Evolutionary conservation across 177 flowering plant genomes (phyloP).

Genomic region (Vitis hybrid): DNA sequence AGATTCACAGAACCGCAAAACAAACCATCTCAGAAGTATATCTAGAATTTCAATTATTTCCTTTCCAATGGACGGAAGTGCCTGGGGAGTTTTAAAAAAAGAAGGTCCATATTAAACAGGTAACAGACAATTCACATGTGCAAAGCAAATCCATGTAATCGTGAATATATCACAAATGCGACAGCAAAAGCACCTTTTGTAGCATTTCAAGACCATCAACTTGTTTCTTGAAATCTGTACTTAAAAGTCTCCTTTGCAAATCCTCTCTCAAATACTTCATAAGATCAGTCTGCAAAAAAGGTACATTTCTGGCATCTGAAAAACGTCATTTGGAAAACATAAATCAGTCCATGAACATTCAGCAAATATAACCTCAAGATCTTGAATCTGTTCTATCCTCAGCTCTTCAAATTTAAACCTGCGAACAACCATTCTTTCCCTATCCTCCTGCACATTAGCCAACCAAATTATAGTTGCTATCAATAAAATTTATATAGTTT

Average conservation of each 20-base stretch:
- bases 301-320: background rate
- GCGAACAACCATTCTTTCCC: slow-evolving; percentile 85
- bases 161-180: background rate
- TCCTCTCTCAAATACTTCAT: slow-evolving; percentile 90
- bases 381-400: slow-evolving; percentile 92
- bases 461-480: background rate
- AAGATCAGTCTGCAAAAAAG: slow-evolving; percentile 31
- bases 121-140: background rate
- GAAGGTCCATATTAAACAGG: background rate
- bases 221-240: slow-evolving; percentile 92
- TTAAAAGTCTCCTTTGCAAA: slow-evolving; percentile 71
- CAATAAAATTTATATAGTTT: background rate
- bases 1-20: slow-evolving; percentile 91
- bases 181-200: slow-evolving; percentile 60
- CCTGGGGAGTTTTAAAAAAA: slow-evolving; percentile 39
- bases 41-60: slow-evolving; percentile 87
- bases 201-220: slow-evolving; percentile 92
- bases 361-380: slow-evolving; percentile 71
- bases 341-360: background rate
- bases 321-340: too few relatives aligned
- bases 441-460: slow-evolving; percentile 68
- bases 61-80: slow-evolving; percentile 69
- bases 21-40: slow-evolving; percentile 90
- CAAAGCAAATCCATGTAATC: background rate
- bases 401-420: slow-evolving; percentile 90